Percentiles rank a stretch among this genome's conserved stretches.
Evolutionary conservation across 208 protist species (phyloP).

Genomic region (Leishmania amazonensis): DNA sequence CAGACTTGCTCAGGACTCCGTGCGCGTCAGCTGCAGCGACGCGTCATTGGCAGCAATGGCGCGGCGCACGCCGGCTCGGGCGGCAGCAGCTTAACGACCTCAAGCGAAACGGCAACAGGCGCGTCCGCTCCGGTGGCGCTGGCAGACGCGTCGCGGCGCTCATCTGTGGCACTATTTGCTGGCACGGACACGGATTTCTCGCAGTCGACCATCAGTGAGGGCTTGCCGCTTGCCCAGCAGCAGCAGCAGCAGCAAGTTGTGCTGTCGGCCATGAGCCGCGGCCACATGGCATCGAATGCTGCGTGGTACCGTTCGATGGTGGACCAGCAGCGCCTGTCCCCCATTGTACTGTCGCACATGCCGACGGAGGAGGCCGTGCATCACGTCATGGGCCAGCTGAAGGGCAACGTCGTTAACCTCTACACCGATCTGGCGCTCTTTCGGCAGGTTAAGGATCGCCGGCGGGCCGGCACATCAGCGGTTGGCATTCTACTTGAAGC

Average conservation of each 20-base stretch:
- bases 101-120: neutral
- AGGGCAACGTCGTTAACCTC: conserved; percentile 85
- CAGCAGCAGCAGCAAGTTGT: neutral
- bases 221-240: neutral
- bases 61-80: conserved; percentile 4
- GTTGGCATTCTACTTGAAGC: conserved; percentile 80
- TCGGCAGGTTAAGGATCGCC: conserved; percentile 73
- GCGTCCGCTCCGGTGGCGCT: neutral
- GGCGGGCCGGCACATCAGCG: conserved; percentile 52
- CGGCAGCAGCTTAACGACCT: neutral
- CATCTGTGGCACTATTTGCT: neutral
- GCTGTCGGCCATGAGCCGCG: conserved; percentile 12
- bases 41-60: neutral
- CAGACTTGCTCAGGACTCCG: conserved; percentile 21
- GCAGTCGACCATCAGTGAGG: neutral
- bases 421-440: conserved; percentile 88
- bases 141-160: neutral
- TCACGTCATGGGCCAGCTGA: conserved; percentile 85
- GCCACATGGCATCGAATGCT: conserved; percentile 42
- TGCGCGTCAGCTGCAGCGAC: conserved; percentile 1
- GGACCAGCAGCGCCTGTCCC: conserved; percentile 66
- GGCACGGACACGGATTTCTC: neutral
- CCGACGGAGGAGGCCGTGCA: conserved; percentile 59
- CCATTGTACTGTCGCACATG: conserved; percentile 71
- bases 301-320: conserved; percentile 45